Evolutionary conservation across 2,329 filamentous ascomycete species (phyloP), one percentile per base, ranked within the genome.

Genomic region (Exophiala viscosa): DNA sequence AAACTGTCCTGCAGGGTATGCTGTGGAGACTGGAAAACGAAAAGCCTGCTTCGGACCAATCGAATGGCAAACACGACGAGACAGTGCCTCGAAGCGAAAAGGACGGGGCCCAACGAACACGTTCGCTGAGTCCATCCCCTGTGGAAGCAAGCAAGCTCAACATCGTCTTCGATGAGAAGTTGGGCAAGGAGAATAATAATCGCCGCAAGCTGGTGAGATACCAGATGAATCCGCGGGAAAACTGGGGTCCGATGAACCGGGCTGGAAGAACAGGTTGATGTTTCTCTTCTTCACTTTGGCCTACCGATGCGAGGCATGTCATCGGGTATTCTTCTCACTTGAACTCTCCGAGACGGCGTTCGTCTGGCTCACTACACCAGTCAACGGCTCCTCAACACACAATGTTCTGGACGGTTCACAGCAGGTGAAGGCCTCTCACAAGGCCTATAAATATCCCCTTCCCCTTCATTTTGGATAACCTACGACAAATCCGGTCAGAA

Each of bases 151-250:
- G 67, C 55, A 70, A 78, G 39, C 69, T 84, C 58, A 74, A 83
- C 36, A 80, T 90, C 52, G 81, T 85, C 1, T 97, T 99, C 67
- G 85, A 97, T 67, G 88, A 93, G 60, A 68, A 76, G 49, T 76
- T 96, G 10, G 92, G 91, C 0, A 85, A 78, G 61, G 85, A 89
- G 54, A 80, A 76, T 57, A 79, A 76, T 57, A 79, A 81, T 48
- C 78, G 75, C 44, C 85, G 82, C 67, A 86, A 85, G 59, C 77
- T 95, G 41, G 84, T 95, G 48, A 79, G 92, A 58, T 99, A 96
- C 70, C 93, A 96, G 73, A 73, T 85, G 55, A 97, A 97, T 67
- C 93, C 93, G 41, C 78, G 86, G 54, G 85, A 90, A 65, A 93
- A 97, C 68, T 99, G 93, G 93, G 93, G 93, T 0, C 93, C 93